Conservation (phyloP, 2,329 filamentous ascomycete genomes). For the Clonostachys sp. region DNA sequence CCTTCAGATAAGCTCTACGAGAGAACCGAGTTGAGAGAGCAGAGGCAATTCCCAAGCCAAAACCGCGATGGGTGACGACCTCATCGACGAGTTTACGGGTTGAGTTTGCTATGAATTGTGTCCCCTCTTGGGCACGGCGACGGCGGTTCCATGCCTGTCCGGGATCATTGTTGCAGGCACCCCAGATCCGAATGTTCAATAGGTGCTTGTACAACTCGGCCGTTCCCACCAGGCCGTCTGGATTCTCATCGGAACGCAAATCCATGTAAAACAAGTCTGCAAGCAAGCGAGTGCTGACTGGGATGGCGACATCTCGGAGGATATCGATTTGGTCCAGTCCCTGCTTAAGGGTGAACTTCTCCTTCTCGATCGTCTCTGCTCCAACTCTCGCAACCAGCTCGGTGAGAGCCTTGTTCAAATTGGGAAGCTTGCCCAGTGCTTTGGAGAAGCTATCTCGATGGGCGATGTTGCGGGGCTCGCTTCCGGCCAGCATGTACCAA, state of each 20-base stretch:
- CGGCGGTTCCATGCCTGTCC: conserved; percentile 40
- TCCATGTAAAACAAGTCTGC: conserved; percentile 56
- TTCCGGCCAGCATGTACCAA: conserved; percentile 32
- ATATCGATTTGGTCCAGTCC: conserved; percentile 34
- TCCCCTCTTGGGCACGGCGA: conserved; percentile 32
- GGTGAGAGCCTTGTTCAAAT: conserved; percentile 19
- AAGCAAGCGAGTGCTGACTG: conserved; percentile 49
- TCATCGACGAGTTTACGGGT: conserved; percentile 33
- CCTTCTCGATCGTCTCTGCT: conserved; percentile 30
- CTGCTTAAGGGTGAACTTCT: conserved; percentile 25
- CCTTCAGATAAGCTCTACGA: conserved; percentile 20
- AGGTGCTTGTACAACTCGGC: conserved; percentile 35
- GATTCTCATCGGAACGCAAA: conserved; percentile 48
- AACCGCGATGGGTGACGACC: conserved; percentile 18
- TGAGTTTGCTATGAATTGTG: conserved; percentile 25
- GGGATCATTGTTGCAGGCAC: conserved; percentile 40
- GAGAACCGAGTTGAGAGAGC: conserved; percentile 17
- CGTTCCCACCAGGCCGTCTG: conserved; percentile 36
- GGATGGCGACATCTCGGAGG: conserved; percentile 51
- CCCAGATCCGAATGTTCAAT: conserved; percentile 37
- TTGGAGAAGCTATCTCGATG: conserved; percentile 21
- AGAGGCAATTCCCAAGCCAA: conserved; percentile 20
- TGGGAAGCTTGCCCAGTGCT: conserved; percentile 24
- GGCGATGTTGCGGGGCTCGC: conserved; percentile 19
- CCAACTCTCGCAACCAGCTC: conserved; percentile 25